Percentiles rank a stretch among this genome's conserved stretches.
phyloP scores from a whole-genome alignment of 2,329 filamentous ascomycete genomes.

The Scortechinia acanthostroma region DNA sequence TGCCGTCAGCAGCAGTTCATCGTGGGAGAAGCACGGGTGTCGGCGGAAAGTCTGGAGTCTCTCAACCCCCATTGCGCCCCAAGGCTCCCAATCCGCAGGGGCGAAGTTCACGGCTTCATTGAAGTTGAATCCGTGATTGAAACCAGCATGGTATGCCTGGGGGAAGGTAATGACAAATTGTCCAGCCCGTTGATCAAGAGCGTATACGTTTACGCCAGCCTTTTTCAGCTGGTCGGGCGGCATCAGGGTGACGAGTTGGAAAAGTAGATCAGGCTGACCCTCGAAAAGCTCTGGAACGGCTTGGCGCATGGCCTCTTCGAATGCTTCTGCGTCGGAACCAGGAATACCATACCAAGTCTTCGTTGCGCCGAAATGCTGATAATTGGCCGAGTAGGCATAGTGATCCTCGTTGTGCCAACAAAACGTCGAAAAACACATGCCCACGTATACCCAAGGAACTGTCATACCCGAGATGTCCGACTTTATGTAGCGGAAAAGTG shows the following conservation, averaged over 20 bases:
- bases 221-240: conserved; percentile 89
- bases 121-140: conserved; percentile 98
- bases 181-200: conserved; percentile 89
- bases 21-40: conserved; percentile 94
- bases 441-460: conserved; percentile 96
- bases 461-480: conserved; percentile 99
- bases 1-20: conserved; percentile 86
- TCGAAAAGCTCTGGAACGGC: conserved; percentile 95
- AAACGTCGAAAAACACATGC: conserved; percentile 99
- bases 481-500: conserved; percentile 93
- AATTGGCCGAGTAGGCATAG: conserved; percentile 95
- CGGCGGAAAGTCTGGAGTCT: conserved; percentile 79
- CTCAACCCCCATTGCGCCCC: conserved; percentile 77
- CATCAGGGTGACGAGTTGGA: conserved; percentile 92
- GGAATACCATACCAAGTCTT: conserved; percentile 99
- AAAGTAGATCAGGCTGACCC: conserved; percentile 89
- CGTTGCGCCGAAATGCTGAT: conserved; percentile 94
- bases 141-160: conserved; percentile 92
- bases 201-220: conserved; percentile 86
- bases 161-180: conserved; percentile 96
- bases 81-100: conserved; percentile 89
- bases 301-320: conserved; percentile 89
- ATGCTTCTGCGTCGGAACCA: conserved; percentile 85
- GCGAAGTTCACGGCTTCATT: conserved; percentile 99
- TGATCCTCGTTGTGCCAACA: conserved; percentile 99